Evolutionary conservation across 2,329 filamentous ascomycete species (phyloP), one percentile per base, ranked within the genome.

Genomic region (Drechmeria coniospora): DNA sequence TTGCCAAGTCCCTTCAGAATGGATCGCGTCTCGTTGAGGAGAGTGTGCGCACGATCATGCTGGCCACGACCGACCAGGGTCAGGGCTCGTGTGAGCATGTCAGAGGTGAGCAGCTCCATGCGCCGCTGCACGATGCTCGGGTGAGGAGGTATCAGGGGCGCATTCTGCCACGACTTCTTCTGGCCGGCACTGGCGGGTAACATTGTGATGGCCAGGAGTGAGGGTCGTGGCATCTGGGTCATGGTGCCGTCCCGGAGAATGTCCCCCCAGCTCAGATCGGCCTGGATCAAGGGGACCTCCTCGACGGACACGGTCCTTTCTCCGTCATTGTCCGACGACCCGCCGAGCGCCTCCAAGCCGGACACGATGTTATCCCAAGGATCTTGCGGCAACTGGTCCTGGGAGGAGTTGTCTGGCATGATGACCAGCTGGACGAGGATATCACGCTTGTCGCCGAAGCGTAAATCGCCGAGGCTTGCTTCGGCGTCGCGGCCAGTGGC

Each of bases 361-460:
- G 90, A 95, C 13, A 98, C 83, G 34, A 98, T 87, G 27, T 82
- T 90, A 54, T 95, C 90, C 90, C 90, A 98, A 0, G 86, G 77
- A 46, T 98, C 90, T 45, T 93, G 81, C 6, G 86, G 86, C 22
- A 92, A 63, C 42, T 82, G 74, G 36, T 98, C 90, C 34, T 83
- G 79, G 0, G 70, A 71, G 1, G 78, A 65, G 36, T 71, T 90
- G 49, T 98, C 90, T 0, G 90, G 83, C 19, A 82, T 65, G 39
- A 98, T 93, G 17, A 86, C 82, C 5, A 98, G 68, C 52, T 98
- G 90, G 4, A 98, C 86, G 4, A 98, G 65, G 32, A 98, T 79
- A 49, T 95, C 90, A 49, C 66, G 55, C 65, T 95, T 98, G 53
- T 98, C 90, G 20, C 90, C 90, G 46, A 95, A 95, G 25, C 86